A percentile compares a stretch with the other conserved stretches of the same genome.
These are phyloP conservation scores for Vachellia collinsii DNA, from an alignment of 306 rosid species.

Conservation along the genomic window DNA sequence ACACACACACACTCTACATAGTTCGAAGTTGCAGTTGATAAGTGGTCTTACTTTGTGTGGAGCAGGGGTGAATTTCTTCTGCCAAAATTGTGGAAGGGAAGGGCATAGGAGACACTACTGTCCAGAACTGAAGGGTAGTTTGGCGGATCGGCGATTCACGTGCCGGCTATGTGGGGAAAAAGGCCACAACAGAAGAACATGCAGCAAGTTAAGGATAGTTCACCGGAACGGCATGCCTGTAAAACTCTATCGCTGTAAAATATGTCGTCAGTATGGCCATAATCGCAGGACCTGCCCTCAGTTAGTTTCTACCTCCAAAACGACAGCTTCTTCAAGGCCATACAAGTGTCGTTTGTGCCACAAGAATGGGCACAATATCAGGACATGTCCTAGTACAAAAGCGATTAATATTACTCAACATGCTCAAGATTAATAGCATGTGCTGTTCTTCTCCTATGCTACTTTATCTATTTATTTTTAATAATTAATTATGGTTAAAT, in stretches of 20 bases:
- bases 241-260: conserved; percentile 53
- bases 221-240: conserved; percentile 33
- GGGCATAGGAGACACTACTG: conserved; percentile 92
- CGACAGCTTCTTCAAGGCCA: conserved; percentile 35
- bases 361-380: conserved; percentile 66
- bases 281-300: conserved; percentile 64
- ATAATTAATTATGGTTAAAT: background rate
- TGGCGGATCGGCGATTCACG: conserved; percentile 45
- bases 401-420: conserved; percentile 32
- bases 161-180: conserved; percentile 73
- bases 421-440: conserved; percentile 32
- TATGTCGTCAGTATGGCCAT: conserved; percentile 70
- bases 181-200: conserved; percentile 89
- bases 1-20: too few relatives aligned
- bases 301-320: conserved; percentile 20
- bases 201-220: conserved; percentile 50
- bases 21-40: background rate
- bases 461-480: background rate
- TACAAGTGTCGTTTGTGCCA: conserved; percentile 66
- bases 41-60: conserved; percentile 1
- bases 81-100: conserved; percentile 86
- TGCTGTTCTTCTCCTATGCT: background rate
- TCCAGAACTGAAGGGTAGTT: conserved; percentile 69
- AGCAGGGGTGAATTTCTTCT: conserved; percentile 82
- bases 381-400: conserved; percentile 70